phyloP scores from a whole-genome alignment of 306 rosid species.

The Medicago lupulina region DNA sequence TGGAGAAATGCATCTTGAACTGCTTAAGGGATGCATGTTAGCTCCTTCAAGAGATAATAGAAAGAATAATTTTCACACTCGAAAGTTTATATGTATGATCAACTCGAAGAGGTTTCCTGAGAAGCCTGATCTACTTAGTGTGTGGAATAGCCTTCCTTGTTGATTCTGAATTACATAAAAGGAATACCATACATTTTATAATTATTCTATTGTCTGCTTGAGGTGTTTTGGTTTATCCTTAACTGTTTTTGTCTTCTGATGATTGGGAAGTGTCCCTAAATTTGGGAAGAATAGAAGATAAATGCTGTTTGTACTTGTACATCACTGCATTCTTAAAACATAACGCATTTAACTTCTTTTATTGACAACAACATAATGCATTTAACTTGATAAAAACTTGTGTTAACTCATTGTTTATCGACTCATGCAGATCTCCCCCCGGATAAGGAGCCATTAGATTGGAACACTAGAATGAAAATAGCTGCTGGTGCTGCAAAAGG shows the following conservation, averaged over 20 bases:
- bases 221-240: constrained; percentile 30
- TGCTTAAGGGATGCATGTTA: constrained; percentile 2
- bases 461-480: constrained; percentile 95
- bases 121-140: constrained; percentile 15
- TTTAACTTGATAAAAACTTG: constrained; percentile 10
- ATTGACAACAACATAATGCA: background rate
- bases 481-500: constrained; percentile 97
- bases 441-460: constrained; percentile 83
- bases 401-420: constrained; percentile 28
- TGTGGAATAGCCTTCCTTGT: constrained; percentile 2
- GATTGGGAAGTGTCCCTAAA: constrained; percentile 19
- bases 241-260: constrained; percentile 29
- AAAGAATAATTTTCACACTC: background rate
- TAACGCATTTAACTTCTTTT: background rate
- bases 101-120: background rate
- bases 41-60: constrained; percentile 2
- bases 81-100: constrained; percentile 18
- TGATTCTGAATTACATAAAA: constrained; percentile 1
- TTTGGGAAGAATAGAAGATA: constrained; percentile 29
- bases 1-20: constrained; percentile 21
- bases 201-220: constrained; percentile 1
- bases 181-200: background rate
- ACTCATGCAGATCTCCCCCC: constrained; percentile 73
- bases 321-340: constrained; percentile 6
- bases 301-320: constrained; percentile 26